phyloP scores from a whole-genome alignment of 179 eudicot genomes.

The Amaranthus tricolor region DNA sequence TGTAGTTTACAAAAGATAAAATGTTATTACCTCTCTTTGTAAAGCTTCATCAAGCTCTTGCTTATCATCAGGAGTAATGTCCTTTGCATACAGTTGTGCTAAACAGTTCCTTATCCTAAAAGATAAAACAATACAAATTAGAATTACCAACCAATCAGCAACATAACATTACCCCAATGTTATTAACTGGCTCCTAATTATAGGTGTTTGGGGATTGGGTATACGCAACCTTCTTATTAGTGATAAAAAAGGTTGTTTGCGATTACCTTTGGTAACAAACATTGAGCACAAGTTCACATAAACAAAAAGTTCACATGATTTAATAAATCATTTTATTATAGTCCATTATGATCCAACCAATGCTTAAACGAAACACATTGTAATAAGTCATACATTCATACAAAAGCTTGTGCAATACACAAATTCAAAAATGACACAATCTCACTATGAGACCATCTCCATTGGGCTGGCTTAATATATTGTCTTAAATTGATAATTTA shows the following conservation, averaged over 20 bases:
- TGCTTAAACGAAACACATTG: not conserved
- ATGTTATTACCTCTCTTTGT: conserved; percentile 70
- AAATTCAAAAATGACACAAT: not conserved
- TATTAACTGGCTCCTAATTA: too few species aligned
- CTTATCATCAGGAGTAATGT: conserved; percentile 87
- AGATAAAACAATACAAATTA: not conserved
- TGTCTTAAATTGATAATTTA: too few species aligned
- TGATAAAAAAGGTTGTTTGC: too few species aligned
- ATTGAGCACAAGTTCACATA: too few species aligned
- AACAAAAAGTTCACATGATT: too few species aligned
- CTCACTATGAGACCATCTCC: too few species aligned
- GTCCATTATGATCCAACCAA: not conserved
- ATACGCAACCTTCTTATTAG: too few species aligned
- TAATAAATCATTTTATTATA: too few species aligned
- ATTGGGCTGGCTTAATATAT: too few species aligned
- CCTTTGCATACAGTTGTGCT: conserved; percentile 78
- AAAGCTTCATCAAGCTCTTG: conserved; percentile 94
- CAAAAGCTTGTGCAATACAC: not conserved
- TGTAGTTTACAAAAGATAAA: not conserved
- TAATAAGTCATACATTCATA: not conserved
- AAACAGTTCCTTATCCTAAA: conserved; percentile 73
- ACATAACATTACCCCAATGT: too few species aligned
- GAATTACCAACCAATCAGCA: not conserved
- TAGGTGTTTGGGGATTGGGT: too few species aligned
- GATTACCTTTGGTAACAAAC: too few species aligned